Evolutionary conservation across 2,329 filamentous ascomycete genomes (phyloP), one percentile per base, ranked within the genome.

Genomic region (Thielaviopsis punctulata): DNA sequence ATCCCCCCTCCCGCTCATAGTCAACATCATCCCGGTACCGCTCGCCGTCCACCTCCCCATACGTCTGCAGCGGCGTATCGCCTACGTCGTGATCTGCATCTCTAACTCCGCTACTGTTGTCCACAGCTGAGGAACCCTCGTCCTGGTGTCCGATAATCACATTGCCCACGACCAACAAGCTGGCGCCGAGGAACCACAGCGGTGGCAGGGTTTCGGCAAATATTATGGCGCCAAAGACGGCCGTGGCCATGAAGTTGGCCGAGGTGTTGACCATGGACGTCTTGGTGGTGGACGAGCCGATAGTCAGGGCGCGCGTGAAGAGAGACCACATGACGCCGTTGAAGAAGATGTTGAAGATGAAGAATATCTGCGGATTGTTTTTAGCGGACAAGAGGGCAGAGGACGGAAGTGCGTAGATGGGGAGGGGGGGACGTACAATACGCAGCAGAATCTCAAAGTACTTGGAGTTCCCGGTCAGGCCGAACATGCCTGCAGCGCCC

Each of bases 301-400:
- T 73, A 0, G 84, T 79, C n/a, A 90, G 75, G 50, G 85, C 85
- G 48, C 78, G 76, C 6, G 85, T 90, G 68, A 89, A 90, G 47
- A 90, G 74, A 0, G 82, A 79, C 85, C 85, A 90, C 85, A 90
- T 90, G 65, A 86, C 70, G 50, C 77, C 82, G 61, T 88, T 87
- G 65, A 87, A 88, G 49, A 75, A 64, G 45, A 88, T 71, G 60
- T 88, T 90, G 12, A 89, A 72, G 1, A 69, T 74, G 60, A 90
- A 89, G 70, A 89, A 89, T 43, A 75, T 66, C 82, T 86, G 58
- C 1, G 7, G 4, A n/a, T 7, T 13, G 18, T 6, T 47, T 50
- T 58, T 23, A 56, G 49, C 45, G 13, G 21, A 39, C 4, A 41
- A 49, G 15, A 41, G 13, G 25, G 6, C 9, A 6, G 2, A 13